Evolutionary conservation across 164 flowering plant genomes (phyloP).

Genomic region (Chloranthus sessilifolius): DNA sequence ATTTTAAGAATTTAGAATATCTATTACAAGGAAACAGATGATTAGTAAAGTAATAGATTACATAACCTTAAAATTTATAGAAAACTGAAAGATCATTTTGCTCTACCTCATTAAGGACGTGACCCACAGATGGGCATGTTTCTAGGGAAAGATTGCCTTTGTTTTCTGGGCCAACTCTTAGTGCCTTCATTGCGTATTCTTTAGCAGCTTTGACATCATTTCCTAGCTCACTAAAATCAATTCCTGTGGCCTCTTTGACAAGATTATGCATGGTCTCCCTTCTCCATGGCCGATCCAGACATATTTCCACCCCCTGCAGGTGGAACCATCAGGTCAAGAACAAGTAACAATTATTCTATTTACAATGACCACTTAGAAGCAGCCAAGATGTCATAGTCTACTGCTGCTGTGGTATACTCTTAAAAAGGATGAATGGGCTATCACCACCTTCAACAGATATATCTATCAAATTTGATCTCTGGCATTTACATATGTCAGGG

Average conservation of each 20-base stretch:
- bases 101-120: conserved; percentile 80
- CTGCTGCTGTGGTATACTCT: too few species aligned
- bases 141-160: conserved; percentile 45
- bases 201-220: conserved; percentile 63
- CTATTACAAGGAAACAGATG: too few species aligned
- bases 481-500: too few species aligned
- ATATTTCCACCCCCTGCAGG: conserved; percentile 70
- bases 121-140: conserved; percentile 76
- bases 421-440: too few species aligned
- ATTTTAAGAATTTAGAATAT: too few species aligned
- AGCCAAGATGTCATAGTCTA: too few species aligned
- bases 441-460: too few species aligned
- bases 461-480: too few species aligned
- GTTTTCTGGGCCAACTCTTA: conserved; percentile 30
- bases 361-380: too few species aligned
- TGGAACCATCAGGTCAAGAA: background rate
- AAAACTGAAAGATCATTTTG: background rate
- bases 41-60: too few species aligned
- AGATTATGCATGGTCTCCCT: conserved; percentile 98
- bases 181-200: conserved; percentile 40
- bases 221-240: conserved; percentile 63
- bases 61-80: too few species aligned
- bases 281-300: conserved; percentile 90
- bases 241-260: conserved; percentile 81
- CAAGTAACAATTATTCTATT: too few species aligned